Percentiles rank a stretch among this genome's conserved stretches.
phyloP scores from a whole-genome alignment of 2,329 filamentous ascomycete genomes.

The Tolypocladium capitatum region DNA sequence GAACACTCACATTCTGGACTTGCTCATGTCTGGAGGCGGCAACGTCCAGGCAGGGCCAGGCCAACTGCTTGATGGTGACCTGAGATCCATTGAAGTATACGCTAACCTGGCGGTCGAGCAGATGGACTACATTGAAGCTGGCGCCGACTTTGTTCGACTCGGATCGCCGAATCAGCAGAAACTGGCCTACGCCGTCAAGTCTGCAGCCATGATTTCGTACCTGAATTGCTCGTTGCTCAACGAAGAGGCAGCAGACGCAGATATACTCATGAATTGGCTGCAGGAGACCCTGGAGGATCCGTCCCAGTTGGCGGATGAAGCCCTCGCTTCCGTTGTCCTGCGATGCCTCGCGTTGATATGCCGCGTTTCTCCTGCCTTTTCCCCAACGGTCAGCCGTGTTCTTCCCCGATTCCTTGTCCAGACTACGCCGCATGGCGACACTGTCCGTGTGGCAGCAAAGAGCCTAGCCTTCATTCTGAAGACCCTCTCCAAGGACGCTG shows the following conservation, averaged over 20 bases:
- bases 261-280: constrained; percentile 71
- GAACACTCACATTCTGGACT: constrained; percentile 55
- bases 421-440: constrained; percentile 54
- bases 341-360: constrained; percentile 74
- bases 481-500: constrained; percentile 75
- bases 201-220: constrained; percentile 67
- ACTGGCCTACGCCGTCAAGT: constrained; percentile 75
- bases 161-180: constrained; percentile 77
- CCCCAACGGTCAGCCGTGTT: constrained; percentile 62
- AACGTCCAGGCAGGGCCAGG: constrained; percentile 22
- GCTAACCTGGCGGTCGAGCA: constrained; percentile 66
- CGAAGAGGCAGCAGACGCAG: constrained; percentile 66
- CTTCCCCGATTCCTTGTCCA: constrained; percentile 83
- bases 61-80: constrained; percentile 35
- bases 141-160: constrained; percentile 71
- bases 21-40: constrained; percentile 49
- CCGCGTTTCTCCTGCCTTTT: constrained; percentile 57
- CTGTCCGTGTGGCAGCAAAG: constrained; percentile 65
- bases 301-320: constrained; percentile 68
- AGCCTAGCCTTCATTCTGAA: constrained; percentile 73
- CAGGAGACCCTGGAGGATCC: constrained; percentile 69
- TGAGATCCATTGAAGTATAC: constrained; percentile 46
- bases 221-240: constrained; percentile 76
- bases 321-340: constrained; percentile 64
- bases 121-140: constrained; percentile 76